A percentile compares a stretch with the other conserved stretches of the same genome.
Evolutionary conservation across 2,329 filamentous ascomycete genomes (phyloP).

Genomic region (Aspergillus oerlinghausenensis): DNA sequence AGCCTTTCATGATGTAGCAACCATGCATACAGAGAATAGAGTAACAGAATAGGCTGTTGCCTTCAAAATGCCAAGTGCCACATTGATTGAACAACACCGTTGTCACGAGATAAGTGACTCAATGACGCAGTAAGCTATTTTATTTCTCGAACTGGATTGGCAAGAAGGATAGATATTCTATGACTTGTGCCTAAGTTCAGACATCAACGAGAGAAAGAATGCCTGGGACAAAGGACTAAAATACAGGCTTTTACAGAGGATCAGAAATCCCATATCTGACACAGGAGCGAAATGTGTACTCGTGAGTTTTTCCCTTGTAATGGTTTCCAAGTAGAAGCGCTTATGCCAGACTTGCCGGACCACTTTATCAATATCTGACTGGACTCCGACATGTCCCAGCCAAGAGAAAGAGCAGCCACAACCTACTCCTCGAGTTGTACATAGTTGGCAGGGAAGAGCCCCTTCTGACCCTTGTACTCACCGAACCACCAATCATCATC

Average conservation of each 20-base stretch:
- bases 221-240: not conserved
- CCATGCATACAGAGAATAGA: too few relatives aligned
- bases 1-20: not conserved
- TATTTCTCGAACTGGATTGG: not conserved
- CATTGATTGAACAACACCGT: not conserved
- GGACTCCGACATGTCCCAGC: not conserved
- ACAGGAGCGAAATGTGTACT: not conserved
- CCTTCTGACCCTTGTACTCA: conserved; percentile 70
- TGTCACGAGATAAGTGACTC: not conserved
- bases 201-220: not conserved
- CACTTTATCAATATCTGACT: not conserved
- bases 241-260: not conserved
- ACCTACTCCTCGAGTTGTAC: conserved; percentile 27
- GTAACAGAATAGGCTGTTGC: not conserved
- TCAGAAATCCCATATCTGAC: not conserved
- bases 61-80: not conserved
- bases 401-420: not conserved
- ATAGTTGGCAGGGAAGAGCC: conserved; percentile 68
- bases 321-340: not conserved
- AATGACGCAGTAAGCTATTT: not conserved
- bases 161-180: not conserved
- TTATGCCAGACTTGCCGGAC: not conserved
- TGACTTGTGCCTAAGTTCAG: not conserved
- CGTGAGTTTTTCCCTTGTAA: not conserved
- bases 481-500: conserved; percentile 99